phyloP scores from a whole-genome alignment of 148 eudicot genomes.

The Vaccinium corymbosum region DNA sequence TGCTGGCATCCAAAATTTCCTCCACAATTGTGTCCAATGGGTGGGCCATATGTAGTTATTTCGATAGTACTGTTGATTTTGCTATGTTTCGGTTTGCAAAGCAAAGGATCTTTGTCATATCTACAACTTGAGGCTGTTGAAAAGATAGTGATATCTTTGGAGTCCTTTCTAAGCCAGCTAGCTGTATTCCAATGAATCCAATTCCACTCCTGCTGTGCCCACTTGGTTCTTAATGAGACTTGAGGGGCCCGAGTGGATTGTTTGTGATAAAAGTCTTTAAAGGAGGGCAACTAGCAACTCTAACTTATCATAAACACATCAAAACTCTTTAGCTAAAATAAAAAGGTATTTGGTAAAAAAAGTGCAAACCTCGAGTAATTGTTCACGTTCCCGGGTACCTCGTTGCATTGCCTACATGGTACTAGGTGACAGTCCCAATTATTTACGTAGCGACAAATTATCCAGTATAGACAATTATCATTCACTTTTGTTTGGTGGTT shows the following conservation, averaged over 20 bases:
- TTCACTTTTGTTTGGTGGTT: too few species aligned
- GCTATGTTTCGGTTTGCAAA: neutral
- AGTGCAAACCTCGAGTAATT: neutral
- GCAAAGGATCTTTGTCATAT: neutral
- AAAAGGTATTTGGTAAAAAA: too few species aligned
- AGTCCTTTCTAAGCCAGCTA: neutral
- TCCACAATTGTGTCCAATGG: neutral
- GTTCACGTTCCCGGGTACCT: too few species aligned
- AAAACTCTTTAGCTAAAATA: neutral
- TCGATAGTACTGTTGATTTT: neutral
- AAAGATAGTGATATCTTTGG: neutral
- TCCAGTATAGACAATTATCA: too few species aligned
- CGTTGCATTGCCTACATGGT: too few species aligned
- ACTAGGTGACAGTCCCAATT: too few species aligned
- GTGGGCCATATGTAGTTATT: neutral
- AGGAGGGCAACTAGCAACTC: neutral
- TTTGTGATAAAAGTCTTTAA: neutral
- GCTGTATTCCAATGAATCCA: neutral
- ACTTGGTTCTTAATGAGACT: neutral
- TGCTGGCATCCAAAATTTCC: too few species aligned
- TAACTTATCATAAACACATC: too few species aligned
- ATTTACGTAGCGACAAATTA: too few species aligned
- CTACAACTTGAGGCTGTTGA: conserved; percentile 5
- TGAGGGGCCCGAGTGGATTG: neutral
- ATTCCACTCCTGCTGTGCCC: neutral